Base-by-base conservation (phyloP, 108 stramenopile species). In the Nannochloropsis gaditana region DNA sequence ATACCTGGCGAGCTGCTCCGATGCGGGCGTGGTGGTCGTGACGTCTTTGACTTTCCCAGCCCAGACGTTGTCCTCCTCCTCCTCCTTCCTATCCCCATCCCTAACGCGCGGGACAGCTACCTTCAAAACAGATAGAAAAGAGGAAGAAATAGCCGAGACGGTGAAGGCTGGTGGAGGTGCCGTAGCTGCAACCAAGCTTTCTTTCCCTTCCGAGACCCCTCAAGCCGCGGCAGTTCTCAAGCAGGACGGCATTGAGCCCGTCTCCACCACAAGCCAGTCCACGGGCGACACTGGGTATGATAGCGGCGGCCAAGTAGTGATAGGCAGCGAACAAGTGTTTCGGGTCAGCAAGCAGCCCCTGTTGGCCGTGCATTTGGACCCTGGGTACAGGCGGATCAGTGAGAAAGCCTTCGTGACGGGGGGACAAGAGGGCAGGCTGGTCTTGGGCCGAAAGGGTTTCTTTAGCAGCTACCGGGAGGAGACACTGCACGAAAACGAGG, bases 1-100 rank as follows among this genome's bases (percentile, higher is more conserved):
- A 6, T 42, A 21, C 21, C 19, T 42, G 9, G 59, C 2, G 50
- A 89, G 88, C 83, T 89, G 82, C 79, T 89, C 88, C 47, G 85
- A 89, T 79, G 88, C 85, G 31, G 88, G 88, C 21, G 86, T 82
- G 5, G 88, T 89, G 45, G 88, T 89, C 42, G 85, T 89, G 31
- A 82, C 80, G 11, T 82, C 83, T 11, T 83, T 89, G 50, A 5
- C 59, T 2, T 73, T 73, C 6, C 31, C 31, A 31, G 31, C 31
- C 31, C 31, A 31, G 31, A 31, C 31, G 31, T n/a, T 73, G 15
- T n/a, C 59, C 19, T 73, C 59, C 4, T 73, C 59, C 59, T 73
- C 59, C 19, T n/a, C n/a, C n/a, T 15, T 15, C 15, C 15, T n/a
- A n/a, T 73, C 59, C 19, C 59, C n/a, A n/a, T 15, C 19, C 15